Conservation (phyloP, 192 early-diverging fungal genomes). For the Backusella australiensis region DNA sequence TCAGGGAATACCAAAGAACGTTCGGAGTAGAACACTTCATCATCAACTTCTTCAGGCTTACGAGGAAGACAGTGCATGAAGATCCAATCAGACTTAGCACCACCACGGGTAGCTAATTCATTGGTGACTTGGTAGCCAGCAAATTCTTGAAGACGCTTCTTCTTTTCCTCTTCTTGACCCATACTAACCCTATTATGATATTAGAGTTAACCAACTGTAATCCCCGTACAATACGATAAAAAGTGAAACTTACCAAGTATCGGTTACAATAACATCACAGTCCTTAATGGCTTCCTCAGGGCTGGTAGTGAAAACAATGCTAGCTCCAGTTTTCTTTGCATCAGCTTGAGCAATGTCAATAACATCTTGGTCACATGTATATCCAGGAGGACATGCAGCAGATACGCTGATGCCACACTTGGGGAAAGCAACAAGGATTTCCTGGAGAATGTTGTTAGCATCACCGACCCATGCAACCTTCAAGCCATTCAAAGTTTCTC, state of each 20-base stretch:
- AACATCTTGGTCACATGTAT: slow-evolving; percentile 71
- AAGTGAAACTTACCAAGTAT: slow-evolving; percentile 75
- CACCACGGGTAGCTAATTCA: slow-evolving; percentile 73
- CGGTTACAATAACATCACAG: slow-evolving; percentile 92
- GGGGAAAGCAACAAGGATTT: slow-evolving; percentile 85
- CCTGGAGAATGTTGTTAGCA: slow-evolving; percentile 95
- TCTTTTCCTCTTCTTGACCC: slow-evolving; percentile 95
- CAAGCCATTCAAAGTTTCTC: slow-evolving; percentile 61
- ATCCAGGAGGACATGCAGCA: slow-evolving; percentile 85
- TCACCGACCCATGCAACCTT: slow-evolving; percentile 99
- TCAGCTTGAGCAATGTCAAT: slow-evolving; percentile 64
- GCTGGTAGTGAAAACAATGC: slow-evolving; percentile 57
- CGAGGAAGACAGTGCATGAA: slow-evolving; percentile 99
- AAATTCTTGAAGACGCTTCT: slow-evolving; percentile 77
- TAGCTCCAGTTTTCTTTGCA: slow-evolving; percentile 50
- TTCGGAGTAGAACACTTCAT: slow-evolving; percentile 91
- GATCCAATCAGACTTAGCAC: slow-evolving; percentile 86
- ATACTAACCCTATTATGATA: slow-evolving; percentile 73
- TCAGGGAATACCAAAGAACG: slow-evolving; percentile 95
- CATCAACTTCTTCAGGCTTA: slow-evolving; percentile 95
- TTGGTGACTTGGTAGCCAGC: slow-evolving; percentile 86
- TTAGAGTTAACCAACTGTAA: background rate
- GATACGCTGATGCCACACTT: slow-evolving; percentile 81
- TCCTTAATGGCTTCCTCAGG: slow-evolving; percentile 76
- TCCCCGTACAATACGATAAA: background rate